These are phyloP conservation scores for Sistotremastrum niveocremeum DNA, from an alignment of 768 basidiomycete genomes.

Conservation along the genomic window DNA sequence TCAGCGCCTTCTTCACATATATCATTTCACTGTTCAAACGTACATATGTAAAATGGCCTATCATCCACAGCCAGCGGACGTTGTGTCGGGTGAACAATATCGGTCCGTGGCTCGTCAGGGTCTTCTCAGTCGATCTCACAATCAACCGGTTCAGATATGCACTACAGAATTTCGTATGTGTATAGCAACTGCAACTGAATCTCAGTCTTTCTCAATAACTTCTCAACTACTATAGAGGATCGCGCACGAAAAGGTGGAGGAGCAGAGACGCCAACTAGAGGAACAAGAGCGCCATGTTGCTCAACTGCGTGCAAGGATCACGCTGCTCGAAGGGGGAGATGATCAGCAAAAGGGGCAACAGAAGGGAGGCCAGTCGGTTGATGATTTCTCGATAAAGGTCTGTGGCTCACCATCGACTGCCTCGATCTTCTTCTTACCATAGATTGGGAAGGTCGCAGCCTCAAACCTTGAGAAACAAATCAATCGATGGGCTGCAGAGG, in stretches of 20 bases:
- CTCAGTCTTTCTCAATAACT: not conserved
- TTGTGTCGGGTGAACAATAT: conserved; percentile 49
- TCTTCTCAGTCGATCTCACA: not conserved
- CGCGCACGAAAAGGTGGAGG: conserved; percentile 81
- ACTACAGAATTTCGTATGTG: conserved; percentile 57
- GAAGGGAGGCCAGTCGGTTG: conserved; percentile 52
- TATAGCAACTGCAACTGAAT: not conserved
- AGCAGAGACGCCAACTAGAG: conserved; percentile 63
- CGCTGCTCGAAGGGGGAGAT: conserved; percentile 55
- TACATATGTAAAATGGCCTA: too few relatives aligned
- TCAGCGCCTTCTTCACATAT: too few relatives aligned
- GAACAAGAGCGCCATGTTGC: conserved; percentile 80
- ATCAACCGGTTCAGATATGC: conserved; percentile 32
- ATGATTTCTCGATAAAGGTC: conserved; percentile 84
- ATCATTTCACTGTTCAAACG: too few relatives aligned
- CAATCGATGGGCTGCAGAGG: conserved; percentile 79
- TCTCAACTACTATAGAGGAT: conserved; percentile 38
- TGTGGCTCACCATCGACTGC: conserved; percentile 12
- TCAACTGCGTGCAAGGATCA: conserved; percentile 52
- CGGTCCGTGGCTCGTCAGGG: conserved; percentile 17
- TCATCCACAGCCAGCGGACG: conserved; percentile 8
- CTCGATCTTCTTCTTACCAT: conserved; percentile 2
- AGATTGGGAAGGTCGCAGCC: conserved; percentile 48
- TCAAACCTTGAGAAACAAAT: conserved; percentile 71
- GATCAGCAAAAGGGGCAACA: conserved; percentile 21